Percentiles rank a stretch among this genome's conserved stretches.
phyloP scores from a whole-genome alignment of 352 stramenopile genomes.

The Globisporangium apiculatum region DNA sequence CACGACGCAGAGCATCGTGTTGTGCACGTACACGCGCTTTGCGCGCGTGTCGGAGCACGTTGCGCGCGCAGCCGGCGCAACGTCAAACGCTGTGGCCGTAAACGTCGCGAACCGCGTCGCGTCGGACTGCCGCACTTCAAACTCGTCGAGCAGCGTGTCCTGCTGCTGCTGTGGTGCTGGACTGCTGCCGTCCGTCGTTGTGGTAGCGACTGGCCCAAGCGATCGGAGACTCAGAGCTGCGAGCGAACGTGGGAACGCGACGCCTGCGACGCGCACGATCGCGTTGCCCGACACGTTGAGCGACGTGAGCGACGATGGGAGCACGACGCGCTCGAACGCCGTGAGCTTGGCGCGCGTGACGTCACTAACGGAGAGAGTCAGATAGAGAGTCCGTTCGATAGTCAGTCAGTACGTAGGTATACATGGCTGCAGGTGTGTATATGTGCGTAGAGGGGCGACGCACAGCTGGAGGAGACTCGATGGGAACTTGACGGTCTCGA shows the following conservation, averaged over 20 bases:
- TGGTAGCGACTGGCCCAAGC: background rate
- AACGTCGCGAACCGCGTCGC: conserved; percentile 16
- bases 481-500: conserved; percentile 19
- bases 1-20: conserved; percentile 40
- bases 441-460: background rate
- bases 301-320: conserved; percentile 19
- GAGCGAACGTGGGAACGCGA: conserved; percentile 25
- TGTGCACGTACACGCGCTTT: conserved; percentile 20
- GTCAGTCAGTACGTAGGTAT: conserved; percentile 12
- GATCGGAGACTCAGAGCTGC: conserved; percentile 11
- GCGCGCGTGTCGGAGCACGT: conserved; percentile 27
- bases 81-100: conserved; percentile 4
- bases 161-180: background rate
- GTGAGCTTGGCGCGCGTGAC: conserved; percentile 19
- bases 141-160: conserved; percentile 19
- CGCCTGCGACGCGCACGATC: conserved; percentile 23
- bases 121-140: conserved; percentile 33
- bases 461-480: conserved; percentile 24
- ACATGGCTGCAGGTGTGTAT: conserved; percentile 6
- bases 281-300: conserved; percentile 34
- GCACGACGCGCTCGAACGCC: conserved; percentile 24
- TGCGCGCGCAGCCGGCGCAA: background rate
- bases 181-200: background rate
- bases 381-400: background rate
- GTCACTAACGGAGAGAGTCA: background rate